Conservation (phyloP, 768 basidiomycete genomes). For the Polyporus arcularius region DNA sequence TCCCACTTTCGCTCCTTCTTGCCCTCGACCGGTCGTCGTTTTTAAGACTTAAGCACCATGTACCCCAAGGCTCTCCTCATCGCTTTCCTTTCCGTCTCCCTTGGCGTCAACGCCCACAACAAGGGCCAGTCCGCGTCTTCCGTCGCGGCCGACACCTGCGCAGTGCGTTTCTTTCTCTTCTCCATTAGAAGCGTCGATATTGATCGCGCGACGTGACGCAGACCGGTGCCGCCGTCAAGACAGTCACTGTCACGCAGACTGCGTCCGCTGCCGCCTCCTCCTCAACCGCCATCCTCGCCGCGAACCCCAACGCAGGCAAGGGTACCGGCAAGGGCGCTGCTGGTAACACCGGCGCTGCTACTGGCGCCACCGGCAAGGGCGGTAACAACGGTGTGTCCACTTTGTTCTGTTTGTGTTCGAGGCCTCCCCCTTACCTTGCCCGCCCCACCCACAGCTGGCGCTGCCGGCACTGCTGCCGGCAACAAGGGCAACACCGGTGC, state of each 20-base stretch:
- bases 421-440: not conserved
- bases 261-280: constrained; percentile 19
- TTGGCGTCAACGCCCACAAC: constrained; percentile 35
- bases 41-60: constrained; percentile 37
- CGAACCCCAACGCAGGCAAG: constrained; percentile 21
- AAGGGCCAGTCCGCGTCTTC: constrained; percentile 1
- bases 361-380: constrained; percentile 13
- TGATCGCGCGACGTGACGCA: constrained; percentile 15
- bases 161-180: constrained; percentile 19
- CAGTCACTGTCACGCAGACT: constrained; percentile 41
- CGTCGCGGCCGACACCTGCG: constrained; percentile 1
- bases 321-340: constrained; percentile 1
- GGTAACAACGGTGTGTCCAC: constrained; percentile 8
- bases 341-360: not conserved
- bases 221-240: constrained; percentile 24
- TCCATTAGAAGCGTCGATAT: constrained; percentile 11
- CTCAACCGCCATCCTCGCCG: constrained; percentile 6
- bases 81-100: constrained; percentile 41
- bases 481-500: not conserved
- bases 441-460: not conserved
- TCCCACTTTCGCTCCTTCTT: constrained; percentile 33
- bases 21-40: constrained; percentile 20
- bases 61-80: constrained; percentile 41
- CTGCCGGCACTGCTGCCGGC: constrained; percentile 3
- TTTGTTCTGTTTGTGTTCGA: no score